Evolutionary conservation across 176 grass and related monocot species (phyloP), one percentile per base, ranked within the genome.

Genomic region (Carex parvula): DNA sequence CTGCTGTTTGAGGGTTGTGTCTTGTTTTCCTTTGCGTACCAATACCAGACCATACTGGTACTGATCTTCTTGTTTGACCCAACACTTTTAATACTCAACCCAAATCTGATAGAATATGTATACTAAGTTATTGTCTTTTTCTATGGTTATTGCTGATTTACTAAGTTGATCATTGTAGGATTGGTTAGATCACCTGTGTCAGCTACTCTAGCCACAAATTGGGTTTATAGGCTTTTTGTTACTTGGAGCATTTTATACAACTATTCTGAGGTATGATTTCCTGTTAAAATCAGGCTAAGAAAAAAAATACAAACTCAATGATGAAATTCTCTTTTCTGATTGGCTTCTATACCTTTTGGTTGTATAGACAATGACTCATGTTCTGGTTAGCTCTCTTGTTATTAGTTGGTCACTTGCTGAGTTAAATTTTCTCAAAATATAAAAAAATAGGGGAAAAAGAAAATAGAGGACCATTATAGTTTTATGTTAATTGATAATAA

Each of bases 331-430:
- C 33, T 8, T 72, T 48, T 64, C 68, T 72, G 64, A 52, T 64
- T 64, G 71, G 44, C 46, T 56, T 77, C 1, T 77, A 50, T 78
- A 16, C 3, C 10, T 44, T 74, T 76, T 77, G 15, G 4, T 75
- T 61, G 26, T 63, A 6, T 83, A 94, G 93, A 92, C 83, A 14
- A 94, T 86, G 0, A 81, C 93, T 54, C 88, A 94, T 76, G 77
- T 99, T 60, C 88, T 99, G 17, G 90, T 94, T 73, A 88, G 93
- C 78, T 88, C 88, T 17, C 39, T 99, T 35, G 93, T 99, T 17
- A 99, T 95, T 76, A 99, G 96, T 56, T 99, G 96, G 96, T 99
- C 96, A 33, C 87, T 99, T 46, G 95, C 91, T 1, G 91, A 95
- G 93, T 91, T 99, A 87, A 1, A 22, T n/a, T 86, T 1, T 39